Percentiles rank a stretch among this genome's conserved stretches.
phyloP scores from a whole-genome alignment of 192 early-diverging fungal species.

The Coemansia sp. region DNA sequence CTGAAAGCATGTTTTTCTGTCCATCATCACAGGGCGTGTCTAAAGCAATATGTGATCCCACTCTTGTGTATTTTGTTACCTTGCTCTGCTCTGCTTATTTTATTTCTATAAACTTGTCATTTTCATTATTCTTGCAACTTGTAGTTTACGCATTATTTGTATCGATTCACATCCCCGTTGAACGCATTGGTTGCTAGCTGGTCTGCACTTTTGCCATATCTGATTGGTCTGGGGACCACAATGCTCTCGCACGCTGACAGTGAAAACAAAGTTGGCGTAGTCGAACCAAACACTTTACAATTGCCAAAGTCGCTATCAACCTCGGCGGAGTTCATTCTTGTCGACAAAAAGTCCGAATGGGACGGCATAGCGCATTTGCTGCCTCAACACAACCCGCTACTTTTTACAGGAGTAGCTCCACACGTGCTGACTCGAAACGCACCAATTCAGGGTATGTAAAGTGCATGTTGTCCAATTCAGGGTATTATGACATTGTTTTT shows the following conservation, averaged over 20 bases:
- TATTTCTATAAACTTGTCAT: not conserved
- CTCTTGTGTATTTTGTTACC: not conserved
- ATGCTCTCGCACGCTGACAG: not conserved
- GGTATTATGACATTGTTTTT: no score
- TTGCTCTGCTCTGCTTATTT: not conserved
- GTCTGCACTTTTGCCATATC: not conserved
- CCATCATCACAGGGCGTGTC: not conserved
- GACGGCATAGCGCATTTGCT: not conserved
- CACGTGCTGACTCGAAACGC: not conserved
- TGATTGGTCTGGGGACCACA: not conserved
- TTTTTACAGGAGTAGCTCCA: not conserved
- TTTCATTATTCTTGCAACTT: conserved; percentile 4
- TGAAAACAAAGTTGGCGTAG: conserved; percentile 4
- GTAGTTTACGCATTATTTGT: not conserved
- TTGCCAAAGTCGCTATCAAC: not conserved
- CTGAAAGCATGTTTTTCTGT: not conserved
- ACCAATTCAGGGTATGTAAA: not conserved
- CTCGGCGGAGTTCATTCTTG: not conserved
- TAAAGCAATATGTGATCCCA: not conserved
- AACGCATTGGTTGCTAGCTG: conserved; percentile 4
- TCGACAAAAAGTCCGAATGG: not conserved
- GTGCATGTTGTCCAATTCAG: no score
- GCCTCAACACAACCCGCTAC: conserved; percentile 2
- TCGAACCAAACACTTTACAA: not conserved
- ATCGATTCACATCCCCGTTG: not conserved